Base-by-base conservation (phyloP, 805 yeast genomes). In the Candida golubevii region DNA sequence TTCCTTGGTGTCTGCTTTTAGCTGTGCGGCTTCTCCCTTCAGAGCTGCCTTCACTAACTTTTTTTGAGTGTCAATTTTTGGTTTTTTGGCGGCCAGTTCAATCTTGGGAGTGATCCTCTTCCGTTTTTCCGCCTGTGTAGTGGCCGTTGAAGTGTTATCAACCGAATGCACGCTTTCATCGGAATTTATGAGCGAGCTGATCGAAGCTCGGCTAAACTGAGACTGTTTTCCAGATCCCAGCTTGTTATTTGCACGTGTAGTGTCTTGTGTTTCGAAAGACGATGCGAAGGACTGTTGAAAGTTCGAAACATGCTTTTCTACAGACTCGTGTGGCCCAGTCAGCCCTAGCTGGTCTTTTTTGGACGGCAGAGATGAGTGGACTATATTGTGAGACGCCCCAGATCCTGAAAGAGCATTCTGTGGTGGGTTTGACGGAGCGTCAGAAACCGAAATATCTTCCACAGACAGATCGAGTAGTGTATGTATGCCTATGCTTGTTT, bases 131-230 rank as follows among this genome's bases (percentile, higher is more conserved):
- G 41, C 28, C 23, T 27, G 39, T n/a, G 35, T 30, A 7, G 9
- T 18, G 30, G n/a, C n/a, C 36, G 41, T 47, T n/a, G 38, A 18
- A 7, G 42, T 40, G 7, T 46, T 28, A 30, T 45, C 46, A 36
- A 45, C 35, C 15, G 33, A 14, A 15, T 37, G 42, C 33, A 7
- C 46, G 18, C 33, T 50, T 39, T 34, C 54, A 48, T 70, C 75
- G 10, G 55, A 45, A 51, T 71, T 71, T 43, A 71, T 69, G 35
- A 71, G 63, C 11, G 73, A 65, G 41, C 62, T 66, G 26, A 71
- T 71, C 7, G 72, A 66, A 0, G 75, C 61, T 40, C 60, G 66
- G 53, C 62, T 65, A 33, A 38, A 36, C 23, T 38, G 39, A 10
- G 49, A 35, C 27, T 44, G 35, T 15, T 46, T 48, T 2, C 46